A percentile compares a stretch with the other conserved stretches of the same genome.
Evolutionary conservation across 1,139 yeast species (phyloP).

Genomic region (Martiniozyma asiatica): DNA sequence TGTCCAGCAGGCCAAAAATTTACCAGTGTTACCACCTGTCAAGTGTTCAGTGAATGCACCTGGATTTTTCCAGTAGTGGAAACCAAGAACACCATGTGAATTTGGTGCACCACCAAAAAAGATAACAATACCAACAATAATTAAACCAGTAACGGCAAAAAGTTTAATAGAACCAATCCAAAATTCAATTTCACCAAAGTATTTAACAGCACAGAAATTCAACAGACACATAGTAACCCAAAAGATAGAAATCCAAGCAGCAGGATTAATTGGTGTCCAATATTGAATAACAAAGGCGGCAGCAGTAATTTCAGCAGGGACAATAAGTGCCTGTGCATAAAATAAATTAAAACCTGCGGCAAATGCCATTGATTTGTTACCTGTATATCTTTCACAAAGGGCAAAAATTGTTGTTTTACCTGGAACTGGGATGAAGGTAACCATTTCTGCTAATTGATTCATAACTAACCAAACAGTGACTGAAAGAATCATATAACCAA

Average conservation of each 20-base stretch:
- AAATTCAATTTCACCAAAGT: conserved; percentile 40
- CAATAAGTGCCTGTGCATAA: conserved; percentile 36
- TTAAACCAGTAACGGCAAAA: conserved; percentile 23
- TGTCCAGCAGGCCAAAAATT: conserved; percentile 58
- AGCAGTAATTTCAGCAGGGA: conserved; percentile 40
- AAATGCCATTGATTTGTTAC: conserved; percentile 19
- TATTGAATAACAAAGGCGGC: conserved; percentile 39
- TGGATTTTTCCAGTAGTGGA: conserved; percentile 26
- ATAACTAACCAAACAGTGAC: conserved; percentile 41
- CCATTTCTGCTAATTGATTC: conserved; percentile 55
- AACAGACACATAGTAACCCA: conserved; percentile 28
- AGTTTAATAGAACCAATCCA: conserved; percentile 35
- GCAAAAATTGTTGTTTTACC: conserved; percentile 25
- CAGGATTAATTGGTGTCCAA: conserved; percentile 32
- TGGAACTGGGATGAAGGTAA: conserved; percentile 41
- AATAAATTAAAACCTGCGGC: conserved; percentile 37
- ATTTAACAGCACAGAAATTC: conserved; percentile 32
- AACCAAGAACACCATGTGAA: conserved; percentile 26
- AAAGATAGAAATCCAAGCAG: conserved; percentile 34
- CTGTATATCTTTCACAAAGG: conserved; percentile 12
- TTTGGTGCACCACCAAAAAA: conserved; percentile 32
- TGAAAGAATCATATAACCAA: conserved; percentile 38
- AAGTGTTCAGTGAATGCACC: conserved; percentile 28
- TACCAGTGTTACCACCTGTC: conserved; percentile 47
- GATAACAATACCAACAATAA: conserved; percentile 24